Evolutionary conservation across 768 basidiomycete species (phyloP), one percentile per base, ranked within the genome.

Genomic region (Termitomyces sp.): DNA sequence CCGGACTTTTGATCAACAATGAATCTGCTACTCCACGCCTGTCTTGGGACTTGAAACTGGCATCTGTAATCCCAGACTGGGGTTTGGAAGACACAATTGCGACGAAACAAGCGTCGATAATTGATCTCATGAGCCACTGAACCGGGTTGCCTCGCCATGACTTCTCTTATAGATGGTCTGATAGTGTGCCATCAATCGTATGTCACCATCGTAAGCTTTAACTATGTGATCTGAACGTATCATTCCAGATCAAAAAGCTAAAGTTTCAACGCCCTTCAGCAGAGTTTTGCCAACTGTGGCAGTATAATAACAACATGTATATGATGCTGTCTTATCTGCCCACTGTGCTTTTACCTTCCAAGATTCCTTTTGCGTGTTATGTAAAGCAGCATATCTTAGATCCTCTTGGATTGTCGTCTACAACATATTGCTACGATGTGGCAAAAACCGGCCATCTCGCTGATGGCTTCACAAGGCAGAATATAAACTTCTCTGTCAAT

Each of bases 261-360:
- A 66, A 63, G 36, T 67, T 62, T 54, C 66, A 72, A 13, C 64
- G 68, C 7, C 70, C 70, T 3, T 72, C 72, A 1, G 54, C 67
- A 5, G 68, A 67, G 40, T 74, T 72, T 51, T 66, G 73, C 1
- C 60, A 67, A 7, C 45, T 58, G 0, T 69, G 57, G 22, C 71
- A 73, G 38, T 71, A 72, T 56, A 65, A 57, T 54, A 73, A 73
- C 56, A 63, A 65, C 43, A 66, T 68, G 69, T 73, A 73, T 33
- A 60, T 53, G 3, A 49, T 66, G 3, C 51, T 73, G 14, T 70
- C 71, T 0, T 68, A 67, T 51, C 56, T 74, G 20, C 71, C 69
- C 0, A 65, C 70, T 1, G 56, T 55, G 1, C 61, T 72, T 32
- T 60, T 68, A 9, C 66, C 67, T 3, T 67, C 66, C 13, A 66